Percentiles rank a stretch among this genome's conserved stretches.
Conservation (phyloP, 2,329 filamentous ascomycete species). For the Tolypocladium album region DNA sequence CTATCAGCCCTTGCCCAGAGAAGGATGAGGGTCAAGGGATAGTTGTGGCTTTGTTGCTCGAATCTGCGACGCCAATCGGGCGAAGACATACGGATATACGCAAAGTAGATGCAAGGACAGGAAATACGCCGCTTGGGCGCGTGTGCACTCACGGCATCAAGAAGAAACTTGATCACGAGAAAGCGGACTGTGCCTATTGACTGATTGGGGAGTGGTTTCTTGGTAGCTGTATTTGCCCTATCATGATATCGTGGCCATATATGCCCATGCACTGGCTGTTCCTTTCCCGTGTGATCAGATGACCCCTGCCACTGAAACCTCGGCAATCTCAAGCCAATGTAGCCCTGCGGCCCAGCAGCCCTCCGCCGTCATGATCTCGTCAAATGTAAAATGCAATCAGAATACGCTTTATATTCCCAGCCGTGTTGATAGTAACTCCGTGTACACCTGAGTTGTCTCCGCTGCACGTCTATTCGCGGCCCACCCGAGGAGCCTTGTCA, state of each 20-base stretch:
- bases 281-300: background rate
- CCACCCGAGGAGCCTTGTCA: background rate
- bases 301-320: background rate
- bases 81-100: background rate
- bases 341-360: background rate
- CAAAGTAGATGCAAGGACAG: too few relatives aligned
- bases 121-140: background rate
- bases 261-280: background rate
- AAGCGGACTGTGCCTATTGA: background rate
- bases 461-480: background rate
- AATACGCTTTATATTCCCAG: background rate
- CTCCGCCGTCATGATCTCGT: background rate
- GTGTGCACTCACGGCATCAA: background rate
- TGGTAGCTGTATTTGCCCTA: background rate
- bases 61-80: background rate
- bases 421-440: background rate
- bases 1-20: background rate
- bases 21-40: background rate
- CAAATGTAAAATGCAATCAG: background rate
- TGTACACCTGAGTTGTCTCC: background rate
- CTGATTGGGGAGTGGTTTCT: background rate
- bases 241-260: background rate
- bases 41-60: background rate
- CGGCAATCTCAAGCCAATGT: background rate
- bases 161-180: background rate